Conservation (phyloP, 306 rosid species). For the cucumber (Cucumis sativus) region DNA sequence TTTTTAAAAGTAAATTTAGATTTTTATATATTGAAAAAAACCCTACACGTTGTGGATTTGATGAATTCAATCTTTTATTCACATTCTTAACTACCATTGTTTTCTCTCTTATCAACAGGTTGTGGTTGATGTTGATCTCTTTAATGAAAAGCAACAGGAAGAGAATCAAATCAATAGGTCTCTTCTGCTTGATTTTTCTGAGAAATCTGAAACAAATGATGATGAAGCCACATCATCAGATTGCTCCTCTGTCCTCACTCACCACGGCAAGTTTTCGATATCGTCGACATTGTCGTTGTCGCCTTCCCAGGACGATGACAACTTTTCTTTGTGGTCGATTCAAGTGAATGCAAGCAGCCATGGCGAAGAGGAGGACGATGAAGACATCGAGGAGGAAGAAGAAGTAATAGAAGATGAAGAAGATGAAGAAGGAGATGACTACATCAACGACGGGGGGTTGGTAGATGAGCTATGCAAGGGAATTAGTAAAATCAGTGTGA, state of each 20-base stretch:
- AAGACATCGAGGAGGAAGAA: constrained; percentile 16
- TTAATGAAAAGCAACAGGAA: constrained; percentile 25
- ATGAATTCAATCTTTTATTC: not conserved
- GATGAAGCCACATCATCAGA: constrained; percentile 19
- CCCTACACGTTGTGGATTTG: too few species aligned
- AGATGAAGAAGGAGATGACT: constrained; percentile 14
- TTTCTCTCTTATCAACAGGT: constrained; percentile 15
- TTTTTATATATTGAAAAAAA: too few species aligned
- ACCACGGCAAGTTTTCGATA: constrained; percentile 6
- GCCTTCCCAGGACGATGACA: constrained; percentile 46
- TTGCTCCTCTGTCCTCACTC: constrained; percentile 40
- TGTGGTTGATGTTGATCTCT: constrained; percentile 14
- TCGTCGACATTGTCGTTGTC: constrained; percentile 8
- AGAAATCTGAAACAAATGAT: constrained; percentile 43
- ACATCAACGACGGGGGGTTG: constrained; percentile 12
- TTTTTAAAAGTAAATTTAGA: too few species aligned
- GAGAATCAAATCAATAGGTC: constrained; percentile 46
- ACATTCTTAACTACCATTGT: not conserved
- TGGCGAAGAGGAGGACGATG: constrained; percentile 31
- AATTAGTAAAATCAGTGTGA: constrained; percentile 44
- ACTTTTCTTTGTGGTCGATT: constrained; percentile 74
- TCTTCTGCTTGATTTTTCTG: constrained; percentile 65
- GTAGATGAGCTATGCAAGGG: constrained; percentile 64
- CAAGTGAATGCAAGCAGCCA: constrained; percentile 67
- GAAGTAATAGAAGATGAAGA: constrained; percentile 21